Base-by-base conservation (phyloP, 2,329 filamentous ascomycete species). In the Cadophora sp. region DNA sequence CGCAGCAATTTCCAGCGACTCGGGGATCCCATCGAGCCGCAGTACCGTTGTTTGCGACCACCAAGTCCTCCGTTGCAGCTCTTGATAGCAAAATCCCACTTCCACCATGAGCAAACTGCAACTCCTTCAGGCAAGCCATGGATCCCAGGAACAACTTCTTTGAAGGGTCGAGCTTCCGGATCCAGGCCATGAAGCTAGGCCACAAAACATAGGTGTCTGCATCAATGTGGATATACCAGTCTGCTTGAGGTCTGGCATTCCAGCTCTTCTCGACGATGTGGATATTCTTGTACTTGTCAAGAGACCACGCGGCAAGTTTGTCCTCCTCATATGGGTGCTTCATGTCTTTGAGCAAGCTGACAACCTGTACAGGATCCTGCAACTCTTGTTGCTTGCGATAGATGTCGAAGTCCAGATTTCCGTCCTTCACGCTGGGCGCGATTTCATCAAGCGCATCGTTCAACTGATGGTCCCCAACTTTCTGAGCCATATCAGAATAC, bases 251-350 rank as follows among this genome's bases (percentile, higher is more conserved):
- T n/a, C 83, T 81, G 76, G 84, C 75, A 19, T 76, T 73, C 74
- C 83, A 88, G 0, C 83, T 77, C 77, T 86, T 86, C 76, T 87
- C 83, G 19, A 85, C 81, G 71, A 87, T 86, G 75, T 87, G 86
- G 51, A 87, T 79, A 74, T 86, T 87, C 77, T 89, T 89, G 79
- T 87, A 89, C 78, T 87, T 88, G 79, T 89, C 87, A 34, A 89
- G 77, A 11, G 79, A 80, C 87, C 86, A 88, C 1, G 80, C 81
- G 22, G 82, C 79, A 69, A 73, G 69, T 66, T 79, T 64, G 66
- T 76, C 77, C 3, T 74, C 68, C 26, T 74, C 74, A 51, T 80
- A 77, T 12, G 68, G 69, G 22, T 55, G 59, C 37, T 68, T 69
- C 19, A 59, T 48, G 1, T 40, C 58, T 50, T 58, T 62, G 7